These are phyloP conservation scores for Rutstroemia sp. DNA, from an alignment of 2,329 filamentous ascomycete species.

Conservation along the genomic window DNA sequence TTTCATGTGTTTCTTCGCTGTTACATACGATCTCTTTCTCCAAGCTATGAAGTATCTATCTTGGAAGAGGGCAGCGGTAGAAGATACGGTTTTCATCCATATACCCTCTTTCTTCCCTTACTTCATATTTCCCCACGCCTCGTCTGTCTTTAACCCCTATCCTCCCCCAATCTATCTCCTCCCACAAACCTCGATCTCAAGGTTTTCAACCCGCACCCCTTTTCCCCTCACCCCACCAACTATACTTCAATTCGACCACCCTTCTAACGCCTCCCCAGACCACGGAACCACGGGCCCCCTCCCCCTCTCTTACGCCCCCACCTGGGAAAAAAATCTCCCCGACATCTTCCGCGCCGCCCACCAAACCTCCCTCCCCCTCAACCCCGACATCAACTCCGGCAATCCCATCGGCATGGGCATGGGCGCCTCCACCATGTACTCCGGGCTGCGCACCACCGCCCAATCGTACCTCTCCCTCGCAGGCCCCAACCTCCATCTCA, in stretches of 20 bases:
- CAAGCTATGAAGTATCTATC: no score
- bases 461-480: slow-evolving; percentile 38
- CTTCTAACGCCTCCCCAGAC: slow-evolving; percentile 22
- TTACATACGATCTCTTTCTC: no score
- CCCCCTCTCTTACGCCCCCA: slow-evolving; percentile 39
- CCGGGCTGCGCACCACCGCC: slow-evolving; percentile 43
- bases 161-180: no score
- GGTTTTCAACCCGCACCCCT: no score
- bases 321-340: slow-evolving; percentile 43
- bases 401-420: slow-evolving; percentile 49
- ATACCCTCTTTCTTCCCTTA: no score
- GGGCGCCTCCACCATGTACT: slow-evolving; percentile 41
- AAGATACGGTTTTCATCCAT: no score
- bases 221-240: no score
- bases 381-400: slow-evolving; percentile 50
- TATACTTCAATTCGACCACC: not conserved
- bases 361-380: slow-evolving; percentile 40
- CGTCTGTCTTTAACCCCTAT: no score
- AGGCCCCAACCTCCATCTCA: slow-evolving; percentile 45
- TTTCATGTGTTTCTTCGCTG: no score
- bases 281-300: slow-evolving; percentile 45
- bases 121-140: no score
- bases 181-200: no score
- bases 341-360: slow-evolving; percentile 41
- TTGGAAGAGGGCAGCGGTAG: no score